Evolutionary conservation across 2,329 filamentous ascomycete genomes (phyloP), one percentile per base, ranked within the genome.

Genomic region (Gaeumannomyces tritici): DNA sequence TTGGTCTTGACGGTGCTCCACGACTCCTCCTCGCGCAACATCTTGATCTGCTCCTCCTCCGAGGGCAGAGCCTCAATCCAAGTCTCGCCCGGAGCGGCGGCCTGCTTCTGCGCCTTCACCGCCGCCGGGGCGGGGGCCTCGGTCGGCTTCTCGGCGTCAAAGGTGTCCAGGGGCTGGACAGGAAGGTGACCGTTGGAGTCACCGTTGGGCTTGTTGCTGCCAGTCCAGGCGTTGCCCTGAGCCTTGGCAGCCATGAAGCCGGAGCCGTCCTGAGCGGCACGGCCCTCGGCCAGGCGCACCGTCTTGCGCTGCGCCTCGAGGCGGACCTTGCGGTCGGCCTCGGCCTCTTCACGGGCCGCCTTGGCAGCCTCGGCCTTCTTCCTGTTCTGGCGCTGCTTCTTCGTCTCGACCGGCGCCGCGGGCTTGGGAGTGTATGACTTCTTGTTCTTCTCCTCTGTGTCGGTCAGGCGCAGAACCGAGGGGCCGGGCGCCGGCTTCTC

Each of bases 301-400:
- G 83, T 82, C 65, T 92, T 89, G 66, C 91, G 86, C 79, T 96
- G 93, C 73, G 89, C 88, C 79, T 97, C 92, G 69, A 90, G 80
- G 64, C 90, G 80, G 51, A 79, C 78, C 77, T 91, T 90, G 71
- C 93, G 88, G 70, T 90, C 82, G 71, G 87, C 84, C 77, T 97
- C 93, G 0, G 89, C 85, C 69, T 90, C 89, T 71, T 93, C 88
- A 33, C 89, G 86, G 63, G 84, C 81, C 33, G 81, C 79, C 80
- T 91, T 95, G 70, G 87, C 86, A 63, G 86, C 88, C 76, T 96
- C 92, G 51, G 84, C 87, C 85, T 96, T 97, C 79, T 89, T 86
- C 68, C 88, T 85, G 78, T 96, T 95, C 79, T 97, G 93, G 64
- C 92, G 88, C 79, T 96, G 91, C 81, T 97, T 97, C 88, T 97